A percentile compares a stretch with the other conserved stretches of the same genome.
phyloP scores from a whole-genome alignment of 306 rosid genomes.

The Pueraria montana region DNA sequence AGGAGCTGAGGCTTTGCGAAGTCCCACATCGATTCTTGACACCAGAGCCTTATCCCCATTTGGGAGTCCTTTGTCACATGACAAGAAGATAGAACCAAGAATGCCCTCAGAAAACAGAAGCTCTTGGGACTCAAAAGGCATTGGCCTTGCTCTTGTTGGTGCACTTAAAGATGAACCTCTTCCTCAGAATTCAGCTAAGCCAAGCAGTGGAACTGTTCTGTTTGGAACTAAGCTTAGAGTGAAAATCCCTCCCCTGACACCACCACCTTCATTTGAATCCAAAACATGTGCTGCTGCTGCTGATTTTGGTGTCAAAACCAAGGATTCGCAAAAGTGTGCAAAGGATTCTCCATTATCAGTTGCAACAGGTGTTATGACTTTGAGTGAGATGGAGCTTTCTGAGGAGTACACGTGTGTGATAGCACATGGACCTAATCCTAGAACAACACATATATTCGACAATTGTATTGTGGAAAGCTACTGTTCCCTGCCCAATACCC shows the following conservation, averaged over 20 bases:
- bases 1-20: slow-evolving; percentile 59
- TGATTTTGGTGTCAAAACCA: slow-evolving; percentile 50
- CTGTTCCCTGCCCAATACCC: slow-evolving; percentile 45
- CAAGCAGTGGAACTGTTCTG: slow-evolving; percentile 50
- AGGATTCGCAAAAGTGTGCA: background rate
- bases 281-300: slow-evolving; percentile 47
- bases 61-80: slow-evolving; percentile 56
- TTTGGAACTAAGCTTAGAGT: slow-evolving; percentile 73
- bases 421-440: slow-evolving; percentile 79
- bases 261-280: slow-evolving; percentile 41
- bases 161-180: slow-evolving; percentile 52
- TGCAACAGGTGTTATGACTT: slow-evolving; percentile 44
- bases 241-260: slow-evolving; percentile 63
- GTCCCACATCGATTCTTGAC: slow-evolving; percentile 89
- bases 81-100: slow-evolving; percentile 52
- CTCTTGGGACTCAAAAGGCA: slow-evolving; percentile 56
- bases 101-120: slow-evolving; percentile 53
- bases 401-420: slow-evolving; percentile 93
- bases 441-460: slow-evolving; percentile 82
- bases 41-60: slow-evolving; percentile 56
- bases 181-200: slow-evolving; percentile 36
- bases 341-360: slow-evolving; percentile 36
- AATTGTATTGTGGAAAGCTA: slow-evolving; percentile 72
- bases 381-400: slow-evolving; percentile 78
- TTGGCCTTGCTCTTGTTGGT: slow-evolving; percentile 81